phyloP scores from a whole-genome alignment of 1,284 basidiomycete species.

The Ceratobasidium sp. region DNA sequence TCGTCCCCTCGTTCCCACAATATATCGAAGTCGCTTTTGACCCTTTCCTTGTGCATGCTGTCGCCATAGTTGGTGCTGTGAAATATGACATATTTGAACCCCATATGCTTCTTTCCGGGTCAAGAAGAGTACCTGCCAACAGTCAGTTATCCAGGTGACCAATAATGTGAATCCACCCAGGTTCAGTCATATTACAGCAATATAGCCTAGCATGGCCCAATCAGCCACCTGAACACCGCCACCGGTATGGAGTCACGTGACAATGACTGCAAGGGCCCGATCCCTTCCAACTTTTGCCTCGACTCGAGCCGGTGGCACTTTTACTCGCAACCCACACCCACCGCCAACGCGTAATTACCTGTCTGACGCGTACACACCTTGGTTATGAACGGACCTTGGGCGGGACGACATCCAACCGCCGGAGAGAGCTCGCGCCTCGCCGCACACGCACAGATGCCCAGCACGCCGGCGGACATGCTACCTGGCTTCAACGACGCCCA shows the following conservation, averaged over 20 bases:
- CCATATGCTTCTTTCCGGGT: neutral
- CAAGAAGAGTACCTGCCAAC: no score
- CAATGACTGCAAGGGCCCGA: slow-evolving; percentile 12
- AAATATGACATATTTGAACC: slow-evolving; percentile 35
- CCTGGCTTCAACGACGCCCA: neutral
- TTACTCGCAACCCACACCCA: neutral
- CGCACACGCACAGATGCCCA: slow-evolving; percentile 6
- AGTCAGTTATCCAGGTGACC: neutral
- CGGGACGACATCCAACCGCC: slow-evolving; percentile 1
- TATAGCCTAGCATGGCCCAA: no score
- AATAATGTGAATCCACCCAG: no score
- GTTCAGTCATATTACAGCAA: no score
- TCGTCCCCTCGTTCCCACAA: neutral
- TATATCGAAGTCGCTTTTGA: slow-evolving; percentile 15
- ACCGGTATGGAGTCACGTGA: slow-evolving; percentile 18
- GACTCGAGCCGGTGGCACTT: neutral
- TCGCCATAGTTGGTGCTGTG: slow-evolving; percentile 28
- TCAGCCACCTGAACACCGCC: slow-evolving; percentile 11
- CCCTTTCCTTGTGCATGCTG: slow-evolving; percentile 29
- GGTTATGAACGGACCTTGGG: slow-evolving; percentile 37
- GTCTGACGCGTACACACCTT: neutral
- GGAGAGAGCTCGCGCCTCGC: slow-evolving; percentile 5
- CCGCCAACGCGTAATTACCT: neutral
- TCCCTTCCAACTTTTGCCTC: slow-evolving; percentile 41
- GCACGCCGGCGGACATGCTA: slow-evolving; percentile 23